These are phyloP conservation scores for Hypomontagnella submonticulosa DNA, from an alignment of 495 filamentous ascomycete genomes.

Conservation along the genomic window DNA sequence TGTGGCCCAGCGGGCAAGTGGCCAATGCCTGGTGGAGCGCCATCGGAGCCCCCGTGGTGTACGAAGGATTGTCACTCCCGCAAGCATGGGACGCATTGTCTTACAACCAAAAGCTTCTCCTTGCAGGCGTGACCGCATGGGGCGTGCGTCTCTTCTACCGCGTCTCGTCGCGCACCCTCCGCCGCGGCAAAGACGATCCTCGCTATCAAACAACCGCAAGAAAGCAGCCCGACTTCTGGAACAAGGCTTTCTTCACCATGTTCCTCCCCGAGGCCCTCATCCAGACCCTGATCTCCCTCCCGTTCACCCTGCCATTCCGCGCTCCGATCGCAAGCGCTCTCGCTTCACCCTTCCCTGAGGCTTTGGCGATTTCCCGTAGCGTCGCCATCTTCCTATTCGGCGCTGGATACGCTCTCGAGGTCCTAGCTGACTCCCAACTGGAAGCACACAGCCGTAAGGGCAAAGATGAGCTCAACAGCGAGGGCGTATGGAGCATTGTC, in stretches of 20 bases:
- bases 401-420: slow-evolving; percentile 64
- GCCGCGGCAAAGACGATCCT: slow-evolving; percentile 64
- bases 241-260: slow-evolving; percentile 56
- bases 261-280: slow-evolving; percentile 65
- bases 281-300: slow-evolving; percentile 64
- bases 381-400: slow-evolving; percentile 64
- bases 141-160: slow-evolving; percentile 64
- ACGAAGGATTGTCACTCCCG: slow-evolving; percentile 51
- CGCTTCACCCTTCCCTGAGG: slow-evolving; percentile 35
- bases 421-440: slow-evolving; percentile 65
- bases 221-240: slow-evolving; percentile 65
- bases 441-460: slow-evolving; percentile 49
- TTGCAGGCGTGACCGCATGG: slow-evolving; percentile 66
- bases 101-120: slow-evolving; percentile 63
- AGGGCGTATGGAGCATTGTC: slow-evolving; percentile 69
- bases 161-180: slow-evolving; percentile 56
- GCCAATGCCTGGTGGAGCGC: slow-evolving; percentile 69
- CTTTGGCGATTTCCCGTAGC: slow-evolving; percentile 45
- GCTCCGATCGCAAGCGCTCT: slow-evolving; percentile 43
- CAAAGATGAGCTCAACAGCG: slow-evolving; percentile 45
- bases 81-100: slow-evolving; percentile 57
- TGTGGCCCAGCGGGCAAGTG: slow-evolving; percentile 66
- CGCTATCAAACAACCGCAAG: slow-evolving; percentile 61
- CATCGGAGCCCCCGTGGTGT: slow-evolving; percentile 57
- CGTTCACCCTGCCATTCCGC: slow-evolving; percentile 65